These are phyloP conservation scores for Hansenula sp. DNA, from an alignment of 1,139 yeast species.

Conservation along the genomic window DNA sequence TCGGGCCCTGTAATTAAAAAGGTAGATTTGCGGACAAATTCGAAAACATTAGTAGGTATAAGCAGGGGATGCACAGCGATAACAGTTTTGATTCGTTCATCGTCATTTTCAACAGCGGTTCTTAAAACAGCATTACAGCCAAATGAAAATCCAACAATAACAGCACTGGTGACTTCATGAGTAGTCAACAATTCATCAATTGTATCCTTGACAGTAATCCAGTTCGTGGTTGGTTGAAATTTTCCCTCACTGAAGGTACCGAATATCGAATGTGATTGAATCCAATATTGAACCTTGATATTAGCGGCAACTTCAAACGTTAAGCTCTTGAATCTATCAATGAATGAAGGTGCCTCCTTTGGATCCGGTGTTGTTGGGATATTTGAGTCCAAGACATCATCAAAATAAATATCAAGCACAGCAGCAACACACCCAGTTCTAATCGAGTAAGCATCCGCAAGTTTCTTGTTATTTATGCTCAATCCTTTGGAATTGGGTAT, in stretches of 20 bases:
- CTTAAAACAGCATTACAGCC: slow-evolving; percentile 33
- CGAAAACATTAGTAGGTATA: slow-evolving; percentile 27
- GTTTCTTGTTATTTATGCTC: slow-evolving; percentile 18
- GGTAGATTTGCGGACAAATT: slow-evolving; percentile 25
- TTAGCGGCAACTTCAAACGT: slow-evolving; percentile 31
- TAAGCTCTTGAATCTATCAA: slow-evolving; percentile 27
- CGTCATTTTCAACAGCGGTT: slow-evolving; percentile 16
- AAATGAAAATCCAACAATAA: slow-evolving; percentile 35
- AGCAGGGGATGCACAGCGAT: slow-evolving; percentile 32
- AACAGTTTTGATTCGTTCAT: slow-evolving; percentile 27
- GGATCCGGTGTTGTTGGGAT: slow-evolving; percentile 7
- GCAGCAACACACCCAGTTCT: slow-evolving; percentile 23
- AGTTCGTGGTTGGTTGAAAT: slow-evolving; percentile 23
- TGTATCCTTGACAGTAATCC: slow-evolving; percentile 25
- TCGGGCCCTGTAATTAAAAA: slow-evolving; percentile 28
- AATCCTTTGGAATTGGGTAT: slow-evolving; percentile 20
- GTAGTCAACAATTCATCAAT: slow-evolving; percentile 30
- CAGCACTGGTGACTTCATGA: slow-evolving; percentile 28
- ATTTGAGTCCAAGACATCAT: slow-evolving; percentile 15
- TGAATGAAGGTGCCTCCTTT: slow-evolving; percentile 15
- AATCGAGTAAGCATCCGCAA: slow-evolving; percentile 22
- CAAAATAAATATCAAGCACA: slow-evolving; percentile 17
- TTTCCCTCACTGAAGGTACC: slow-evolving; percentile 10
- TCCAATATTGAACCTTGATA: slow-evolving; percentile 34
- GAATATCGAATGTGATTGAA: slow-evolving; percentile 32